Percentiles rank a stretch among this genome's conserved stretches.
phyloP scores from a whole-genome alignment of 345 rosid genomes.

The Theobroma cacao region DNA sequence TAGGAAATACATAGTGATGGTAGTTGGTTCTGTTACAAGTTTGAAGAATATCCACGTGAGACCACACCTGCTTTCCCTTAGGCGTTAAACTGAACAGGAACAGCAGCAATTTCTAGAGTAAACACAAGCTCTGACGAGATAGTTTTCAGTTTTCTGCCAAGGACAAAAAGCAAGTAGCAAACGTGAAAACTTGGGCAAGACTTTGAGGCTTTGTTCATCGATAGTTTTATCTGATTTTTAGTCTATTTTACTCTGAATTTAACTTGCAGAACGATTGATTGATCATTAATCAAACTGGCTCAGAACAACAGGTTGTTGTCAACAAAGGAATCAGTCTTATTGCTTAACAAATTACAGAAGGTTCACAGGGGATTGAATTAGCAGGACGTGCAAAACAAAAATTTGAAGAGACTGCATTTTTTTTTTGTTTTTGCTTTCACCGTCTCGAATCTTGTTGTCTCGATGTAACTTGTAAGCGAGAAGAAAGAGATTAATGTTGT shows the following conservation, averaged over 20 bases:
- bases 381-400: conserved; percentile 1
- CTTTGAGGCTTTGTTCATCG: neutral
- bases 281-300: neutral
- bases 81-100: neutral
- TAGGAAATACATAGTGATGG: neutral
- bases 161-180: neutral
- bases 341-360: conserved; percentile 14
- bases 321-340: neutral
- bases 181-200: no score
- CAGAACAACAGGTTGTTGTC: neutral
- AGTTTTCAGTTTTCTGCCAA: no score
- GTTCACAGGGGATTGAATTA: conserved; percentile 5
- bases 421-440: neutral
- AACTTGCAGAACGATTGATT: neutral
- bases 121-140: no score
- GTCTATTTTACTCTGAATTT: neutral
- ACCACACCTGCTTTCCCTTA: neutral
- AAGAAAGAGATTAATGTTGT: neutral
- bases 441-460: conserved; percentile 2
- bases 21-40: neutral
- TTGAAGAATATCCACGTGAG: neutral
- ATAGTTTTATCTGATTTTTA: neutral
- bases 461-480: neutral
- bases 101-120: neutral
- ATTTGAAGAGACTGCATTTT: conserved; percentile 17